Base-by-base conservation (phyloP, 208 protist genomes). In the Leishmania arabica region DNA sequence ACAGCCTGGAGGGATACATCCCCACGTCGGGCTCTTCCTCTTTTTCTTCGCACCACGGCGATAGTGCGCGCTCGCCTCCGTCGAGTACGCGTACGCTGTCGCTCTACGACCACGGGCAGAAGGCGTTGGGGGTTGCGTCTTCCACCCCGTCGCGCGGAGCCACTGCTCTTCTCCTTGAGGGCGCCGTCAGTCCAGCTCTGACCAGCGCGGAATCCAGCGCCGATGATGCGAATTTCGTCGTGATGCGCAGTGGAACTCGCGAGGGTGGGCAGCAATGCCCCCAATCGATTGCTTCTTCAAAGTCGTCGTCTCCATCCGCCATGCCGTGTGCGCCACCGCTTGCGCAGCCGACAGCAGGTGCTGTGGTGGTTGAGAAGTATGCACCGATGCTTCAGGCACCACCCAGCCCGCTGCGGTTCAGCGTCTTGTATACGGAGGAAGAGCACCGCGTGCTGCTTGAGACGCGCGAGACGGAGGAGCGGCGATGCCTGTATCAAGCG, bases 381-480 rank as follows among this genome's bases (percentile, higher is more conserved):
- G 40, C 70, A 34, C 15, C 37, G 64, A 0, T 17, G 45, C 51
- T 6, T 17, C 69, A 21, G n/a, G 15, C 21, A 24, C 54, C 66
- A 37, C 17, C 51, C 49, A 77, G 21, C 37, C 40, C 84, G 42
- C 72, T 75, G 40, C 75, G 54, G 7, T 88, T 79, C 47, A 37
- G 68, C 37, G 54, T 81, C 3, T 37, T 45, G 8, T 84, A 85
- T 81, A 81, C 34, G 7, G 88, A 91, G 80, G 85, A 85, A 42
- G 84, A 83, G 70, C 84, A 81, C 8, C 82, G 88, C 1, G 88
- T 86, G 60, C 71, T 62, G 45, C 78, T 89, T 3, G 54, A 83
- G 58, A 80, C 78, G 72, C 77, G 70, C 37, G 81, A 87, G 68
- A 86, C 78, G 54, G 84, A 87, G 75, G 69, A 89, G 78, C 85